phyloP scores from a whole-genome alignment of 768 basidiomycete genomes.

The Tephrocybe sp. region DNA sequence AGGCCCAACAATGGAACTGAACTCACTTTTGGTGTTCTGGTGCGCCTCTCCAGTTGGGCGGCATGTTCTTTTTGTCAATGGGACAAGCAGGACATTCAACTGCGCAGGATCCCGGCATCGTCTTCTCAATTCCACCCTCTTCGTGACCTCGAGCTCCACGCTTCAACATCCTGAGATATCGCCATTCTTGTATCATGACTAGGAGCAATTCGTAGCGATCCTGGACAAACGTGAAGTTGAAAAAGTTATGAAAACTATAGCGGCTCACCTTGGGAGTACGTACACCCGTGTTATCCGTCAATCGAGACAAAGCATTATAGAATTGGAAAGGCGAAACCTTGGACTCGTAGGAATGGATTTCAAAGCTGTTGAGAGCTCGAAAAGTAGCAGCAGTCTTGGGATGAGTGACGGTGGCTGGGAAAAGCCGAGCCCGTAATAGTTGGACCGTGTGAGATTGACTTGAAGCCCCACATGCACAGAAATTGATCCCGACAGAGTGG shows the following conservation, averaged over 20 bases:
- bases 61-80: conserved; percentile 22
- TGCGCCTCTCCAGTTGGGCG: conserved; percentile 16
- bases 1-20: not conserved
- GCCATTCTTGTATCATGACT: conserved; percentile 13
- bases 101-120: conserved; percentile 18
- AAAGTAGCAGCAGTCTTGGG: conserved; percentile 15
- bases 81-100: conserved; percentile 28
- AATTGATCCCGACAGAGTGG: conserved; percentile 27
- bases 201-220: conserved; percentile 12
- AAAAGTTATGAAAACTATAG: not conserved
- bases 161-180: conserved; percentile 13
- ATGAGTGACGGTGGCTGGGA: conserved; percentile 28
- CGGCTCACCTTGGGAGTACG: not conserved
- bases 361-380: conserved; percentile 21
- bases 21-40: conserved; percentile 13
- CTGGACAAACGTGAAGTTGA: not conserved
- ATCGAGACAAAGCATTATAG: conserved; percentile 3
- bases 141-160: conserved; percentile 14
- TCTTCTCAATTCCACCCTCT: conserved; percentile 9
- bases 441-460: conserved; percentile 20
- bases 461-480: conserved; percentile 27
- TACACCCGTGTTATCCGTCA: conserved; percentile 11
- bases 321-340: conserved; percentile 15
- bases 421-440: conserved; percentile 26
- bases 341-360: conserved; percentile 22